Conservation (phyloP, 2,329 filamentous ascomycete species). For the Alternaria alternata region DNA sequence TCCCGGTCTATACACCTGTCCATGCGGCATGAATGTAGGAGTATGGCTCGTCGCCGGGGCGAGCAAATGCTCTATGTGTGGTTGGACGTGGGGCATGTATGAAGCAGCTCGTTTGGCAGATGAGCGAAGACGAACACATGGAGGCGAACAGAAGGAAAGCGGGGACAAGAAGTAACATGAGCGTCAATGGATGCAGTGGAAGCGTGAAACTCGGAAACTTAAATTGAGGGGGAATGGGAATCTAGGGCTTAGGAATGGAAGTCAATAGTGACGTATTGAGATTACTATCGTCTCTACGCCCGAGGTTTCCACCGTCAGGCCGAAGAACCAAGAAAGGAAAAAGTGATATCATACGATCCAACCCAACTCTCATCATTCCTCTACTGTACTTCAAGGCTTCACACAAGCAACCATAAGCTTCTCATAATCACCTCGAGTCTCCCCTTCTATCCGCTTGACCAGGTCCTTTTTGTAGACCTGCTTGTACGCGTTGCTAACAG, state of each 20-base stretch:
- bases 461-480: slow-evolving; percentile 74
- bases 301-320: neutral
- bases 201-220: neutral
- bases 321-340: neutral
- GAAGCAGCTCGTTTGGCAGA: neutral
- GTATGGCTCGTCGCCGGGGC: slow-evolving; percentile 2
- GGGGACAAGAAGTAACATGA: neutral
- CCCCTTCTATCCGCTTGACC: slow-evolving; percentile 74
- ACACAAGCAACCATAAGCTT: slow-evolving; percentile 74
- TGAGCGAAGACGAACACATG: neutral
- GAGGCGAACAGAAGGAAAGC: neutral
- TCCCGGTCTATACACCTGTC: neutral
- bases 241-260: neutral
- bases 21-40: neutral
- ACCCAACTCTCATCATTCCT: neutral
- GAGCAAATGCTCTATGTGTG: neutral
- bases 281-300: neutral
- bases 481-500: slow-evolving; percentile 80
- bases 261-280: neutral
- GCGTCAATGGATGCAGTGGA: neutral
- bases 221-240: neutral
- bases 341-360: slow-evolving; percentile 6
- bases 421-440: slow-evolving; percentile 87
- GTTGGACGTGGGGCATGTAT: slow-evolving; percentile 4
- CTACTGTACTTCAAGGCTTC: slow-evolving; percentile 33